Conservation (phyloP, 2,329 filamentous ascomycete species). For the Pyrenochaeta sp. region DNA sequence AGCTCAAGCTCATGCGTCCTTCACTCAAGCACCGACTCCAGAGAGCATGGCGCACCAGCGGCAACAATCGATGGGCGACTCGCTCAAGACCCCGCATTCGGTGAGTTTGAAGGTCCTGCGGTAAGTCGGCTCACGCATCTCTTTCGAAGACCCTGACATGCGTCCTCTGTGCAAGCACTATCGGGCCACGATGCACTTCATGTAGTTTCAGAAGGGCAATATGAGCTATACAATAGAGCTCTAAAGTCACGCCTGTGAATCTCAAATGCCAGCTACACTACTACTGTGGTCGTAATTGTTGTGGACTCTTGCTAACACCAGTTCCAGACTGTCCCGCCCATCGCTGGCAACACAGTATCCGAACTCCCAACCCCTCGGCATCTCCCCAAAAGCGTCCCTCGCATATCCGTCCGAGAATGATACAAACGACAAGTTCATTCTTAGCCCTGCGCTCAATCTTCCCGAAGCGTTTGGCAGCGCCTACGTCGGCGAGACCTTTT, state of each 20-base stretch:
- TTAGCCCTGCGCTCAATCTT: constrained; percentile 75
- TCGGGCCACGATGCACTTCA: not conserved
- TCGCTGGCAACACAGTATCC: constrained; percentile 77
- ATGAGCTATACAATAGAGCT: not conserved
- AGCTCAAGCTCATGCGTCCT: constrained; percentile 13
- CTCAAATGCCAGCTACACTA: not conserved
- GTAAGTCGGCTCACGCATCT: constrained; percentile 58
- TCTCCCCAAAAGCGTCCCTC: constrained; percentile 68
- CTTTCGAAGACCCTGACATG: not conserved
- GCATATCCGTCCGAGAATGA: constrained; percentile 69
- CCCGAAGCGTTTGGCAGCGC: constrained; percentile 92
- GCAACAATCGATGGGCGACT: constrained; percentile 48
- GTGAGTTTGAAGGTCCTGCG: constrained; percentile 85
- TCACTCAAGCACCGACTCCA: constrained; percentile 11
- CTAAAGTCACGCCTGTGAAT: not conserved
- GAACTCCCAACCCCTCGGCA: constrained; percentile 60
- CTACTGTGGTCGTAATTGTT: not conserved
- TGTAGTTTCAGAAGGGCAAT: not conserved
- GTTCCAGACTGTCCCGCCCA: constrained; percentile 77
- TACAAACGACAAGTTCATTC: constrained; percentile 62
- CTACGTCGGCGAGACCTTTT: constrained; percentile 94
- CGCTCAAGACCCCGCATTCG: constrained; percentile 70
- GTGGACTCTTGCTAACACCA: constrained; percentile 1
- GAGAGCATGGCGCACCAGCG: constrained; percentile 50
- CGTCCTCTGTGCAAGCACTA: not conserved